Conservation (phyloP, 2,329 filamentous ascomycete species). For the Bertia moriformis region DNA sequence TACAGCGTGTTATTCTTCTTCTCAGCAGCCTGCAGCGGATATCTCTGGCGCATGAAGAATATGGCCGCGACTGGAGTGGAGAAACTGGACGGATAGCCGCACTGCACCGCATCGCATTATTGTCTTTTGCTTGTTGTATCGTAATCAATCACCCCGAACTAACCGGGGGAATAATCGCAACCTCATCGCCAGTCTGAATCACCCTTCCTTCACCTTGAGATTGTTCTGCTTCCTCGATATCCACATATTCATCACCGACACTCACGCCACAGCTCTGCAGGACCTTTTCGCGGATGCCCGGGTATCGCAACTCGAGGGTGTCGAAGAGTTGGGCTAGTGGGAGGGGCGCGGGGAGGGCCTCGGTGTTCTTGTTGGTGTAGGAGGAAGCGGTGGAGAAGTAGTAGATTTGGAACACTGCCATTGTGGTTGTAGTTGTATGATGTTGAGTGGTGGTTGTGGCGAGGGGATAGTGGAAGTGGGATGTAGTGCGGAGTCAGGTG, state of each 20-base stretch:
- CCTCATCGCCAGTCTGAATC: constrained; percentile 65
- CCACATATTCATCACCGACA: constrained; percentile 69
- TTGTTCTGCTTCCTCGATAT: constrained; percentile 39
- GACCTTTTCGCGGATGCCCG: constrained; percentile 54
- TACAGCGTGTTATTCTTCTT: neutral
- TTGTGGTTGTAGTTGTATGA: too few species aligned
- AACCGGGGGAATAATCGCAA: constrained; percentile 76
- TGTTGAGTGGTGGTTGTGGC: too few species aligned
- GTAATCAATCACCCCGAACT: constrained; percentile 67
- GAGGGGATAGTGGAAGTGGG: too few species aligned
- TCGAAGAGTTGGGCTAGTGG: constrained; percentile 46
- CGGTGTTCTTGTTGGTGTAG: constrained; percentile 53
- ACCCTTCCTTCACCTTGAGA: constrained; percentile 23
- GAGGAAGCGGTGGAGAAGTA: constrained; percentile 69
- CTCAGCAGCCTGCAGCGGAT: neutral
- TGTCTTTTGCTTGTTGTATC: neutral
- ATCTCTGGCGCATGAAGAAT: neutral
- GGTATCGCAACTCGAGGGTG: constrained; percentile 54
- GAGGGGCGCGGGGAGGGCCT: constrained; percentile 53
- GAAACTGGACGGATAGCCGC: neutral
- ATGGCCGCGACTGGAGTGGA: neutral
- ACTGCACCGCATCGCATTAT: too few species aligned
- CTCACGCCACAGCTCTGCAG: constrained; percentile 63
- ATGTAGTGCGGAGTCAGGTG: too few species aligned
- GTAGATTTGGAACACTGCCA: constrained; percentile 58